Base-by-base conservation (phyloP, 2,329 filamentous ascomycete genomes). In the Calonectria multiphialidica region DNA sequence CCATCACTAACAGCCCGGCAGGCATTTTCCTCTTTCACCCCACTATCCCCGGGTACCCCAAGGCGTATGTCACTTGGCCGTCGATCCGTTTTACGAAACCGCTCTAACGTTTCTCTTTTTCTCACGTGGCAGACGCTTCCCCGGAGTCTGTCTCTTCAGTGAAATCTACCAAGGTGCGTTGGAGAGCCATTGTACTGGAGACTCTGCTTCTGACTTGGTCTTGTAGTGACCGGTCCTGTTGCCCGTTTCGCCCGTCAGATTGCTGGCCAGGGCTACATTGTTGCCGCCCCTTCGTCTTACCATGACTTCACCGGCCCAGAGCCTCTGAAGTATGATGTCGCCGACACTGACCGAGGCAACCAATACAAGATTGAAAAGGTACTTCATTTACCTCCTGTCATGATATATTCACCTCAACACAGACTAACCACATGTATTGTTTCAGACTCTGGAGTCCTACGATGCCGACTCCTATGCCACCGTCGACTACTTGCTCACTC, bases 1-100 rank as follows among this genome's bases (percentile, higher is more conserved):
- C 45, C 61, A 25, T 68, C 23, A 55, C 72, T 75, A 45, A 75
- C 70, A 71, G 63, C 70, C 70, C 25, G 65, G 9, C 9, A 98
- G 95, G 95, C 77, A 93, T 98, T 81, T 98, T 96, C 84, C 82
- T 97, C 81, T 98, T 96, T 84, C 95, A 98, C 81, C 96, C 96
- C 9, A 91, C 90, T 16, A 93, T 98, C 76, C 90, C 95, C 1
- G 93, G 93, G 72, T 98, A 98, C 81, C 95, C 96, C 33, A 92
- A 97, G 76, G 96, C 96, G 84, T 95, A 91, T 80, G 89, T 55
- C 3, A 28, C 12, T 5, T 5, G 9, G 18, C 35, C 16, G 5
- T 25, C 6, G 30, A 13, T 40, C 28, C 12, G 25, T 5, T 40
- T 23, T n/a, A 10, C 33, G 18, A 15, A 10, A 5, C 10, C 18